Conservation (phyloP, 345 rosid species). For the Cardamine chenopodiifolia region DNA sequence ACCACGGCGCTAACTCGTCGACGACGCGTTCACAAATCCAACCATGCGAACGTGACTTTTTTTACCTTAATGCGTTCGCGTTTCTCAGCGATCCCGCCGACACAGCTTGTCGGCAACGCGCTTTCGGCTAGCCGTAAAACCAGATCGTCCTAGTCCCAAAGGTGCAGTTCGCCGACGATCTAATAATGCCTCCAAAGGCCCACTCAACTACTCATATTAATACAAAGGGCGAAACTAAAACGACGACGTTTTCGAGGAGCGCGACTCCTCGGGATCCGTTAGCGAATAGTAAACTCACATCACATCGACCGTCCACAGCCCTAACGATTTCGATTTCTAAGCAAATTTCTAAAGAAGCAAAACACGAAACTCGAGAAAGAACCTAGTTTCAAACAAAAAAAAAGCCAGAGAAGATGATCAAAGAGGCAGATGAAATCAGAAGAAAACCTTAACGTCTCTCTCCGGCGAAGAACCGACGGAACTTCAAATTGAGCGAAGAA, state of each 20-base stretch:
- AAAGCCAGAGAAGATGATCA: constrained; percentile 13
- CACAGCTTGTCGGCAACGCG: constrained; percentile 34
- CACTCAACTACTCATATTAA: constrained; percentile 10
- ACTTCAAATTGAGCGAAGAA: constrained; percentile 8
- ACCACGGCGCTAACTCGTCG: constrained; percentile 14
- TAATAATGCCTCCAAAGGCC: background rate
- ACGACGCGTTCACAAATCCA: constrained; percentile 21
- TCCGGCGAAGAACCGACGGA: constrained; percentile 18
- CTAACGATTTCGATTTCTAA: constrained; percentile 15
- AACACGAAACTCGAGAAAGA: constrained; percentile 13
- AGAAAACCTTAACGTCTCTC: constrained; percentile 21
- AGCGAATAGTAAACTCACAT: constrained; percentile 33
- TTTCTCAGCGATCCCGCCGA: constrained; percentile 22
- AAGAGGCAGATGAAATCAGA: background rate
- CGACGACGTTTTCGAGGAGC: constrained; percentile 35
- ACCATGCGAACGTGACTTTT: background rate
- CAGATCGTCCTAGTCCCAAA: constrained; percentile 5
- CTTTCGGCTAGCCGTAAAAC: constrained; percentile 11
- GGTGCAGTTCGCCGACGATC: constrained; percentile 25
- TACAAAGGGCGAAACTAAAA: background rate
- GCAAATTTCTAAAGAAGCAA: background rate
- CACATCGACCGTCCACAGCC: constrained; percentile 33
- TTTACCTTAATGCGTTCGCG: constrained; percentile 10
- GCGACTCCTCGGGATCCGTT: constrained; percentile 31
- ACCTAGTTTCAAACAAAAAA: background rate